Percentiles rank a stretch among this genome's conserved stretches.
Conservation (phyloP, 441 rosid genomes). For the Eugenia klotzschiana region DNA sequence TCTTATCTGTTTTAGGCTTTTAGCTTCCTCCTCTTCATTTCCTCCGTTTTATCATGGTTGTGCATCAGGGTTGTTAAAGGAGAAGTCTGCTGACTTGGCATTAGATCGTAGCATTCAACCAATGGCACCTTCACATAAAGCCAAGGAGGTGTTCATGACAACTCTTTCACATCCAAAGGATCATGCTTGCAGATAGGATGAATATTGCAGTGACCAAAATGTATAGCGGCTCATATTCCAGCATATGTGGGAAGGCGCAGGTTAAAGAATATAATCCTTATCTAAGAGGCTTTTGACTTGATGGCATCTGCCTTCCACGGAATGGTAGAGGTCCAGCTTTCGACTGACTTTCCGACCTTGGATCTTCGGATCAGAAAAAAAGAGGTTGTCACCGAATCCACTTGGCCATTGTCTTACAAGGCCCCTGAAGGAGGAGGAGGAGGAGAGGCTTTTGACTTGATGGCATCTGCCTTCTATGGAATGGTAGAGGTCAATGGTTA, state of each 20-base stretch:
- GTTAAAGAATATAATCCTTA: background rate
- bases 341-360: background rate
- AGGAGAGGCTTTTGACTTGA: background rate
- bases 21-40: background rate
- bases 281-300: background rate
- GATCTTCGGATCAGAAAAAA: background rate
- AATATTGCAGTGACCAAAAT: background rate
- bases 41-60: background rate
- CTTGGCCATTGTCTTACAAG: background rate
- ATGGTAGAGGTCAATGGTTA: background rate
- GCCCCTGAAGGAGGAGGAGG: background rate
- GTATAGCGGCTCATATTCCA: background rate
- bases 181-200: background rate
- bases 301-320: background rate
- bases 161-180: background rate
- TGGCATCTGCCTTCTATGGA: background rate
- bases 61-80: background rate
- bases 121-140: background rate
- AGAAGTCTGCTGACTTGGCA: background rate
- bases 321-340: background rate
- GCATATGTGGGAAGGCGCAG: background rate
- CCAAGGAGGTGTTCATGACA: background rate
- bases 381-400: background rate
- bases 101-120: background rate
- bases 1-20: background rate